A percentile compares a stretch with the other conserved stretches of the same genome.
phyloP scores from a whole-genome alignment of 2,329 filamentous ascomycete genomes.

The Fusarium sp. region DNA sequence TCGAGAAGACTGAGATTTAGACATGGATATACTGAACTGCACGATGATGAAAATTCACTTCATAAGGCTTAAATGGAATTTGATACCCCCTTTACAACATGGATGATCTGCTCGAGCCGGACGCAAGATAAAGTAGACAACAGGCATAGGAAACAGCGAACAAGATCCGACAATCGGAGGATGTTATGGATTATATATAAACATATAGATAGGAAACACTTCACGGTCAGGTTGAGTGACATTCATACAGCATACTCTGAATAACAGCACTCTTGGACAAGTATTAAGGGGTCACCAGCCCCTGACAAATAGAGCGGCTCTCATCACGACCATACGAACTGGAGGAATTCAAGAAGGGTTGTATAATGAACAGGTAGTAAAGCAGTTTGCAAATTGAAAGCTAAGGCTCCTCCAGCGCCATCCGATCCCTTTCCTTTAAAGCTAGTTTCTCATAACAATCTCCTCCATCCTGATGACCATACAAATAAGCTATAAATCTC shows the following conservation, averaged over 20 bases:
- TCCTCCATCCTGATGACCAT: slow-evolving; percentile 27
- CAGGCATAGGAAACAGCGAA: too few relatives aligned
- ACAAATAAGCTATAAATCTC: slow-evolving; percentile 26
- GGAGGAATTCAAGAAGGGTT: slow-evolving; percentile 7
- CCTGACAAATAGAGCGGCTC: slow-evolving; percentile 31
- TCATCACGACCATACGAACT: slow-evolving; percentile 43
- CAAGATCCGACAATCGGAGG: not conserved
- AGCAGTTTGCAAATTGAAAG: slow-evolving; percentile 39
- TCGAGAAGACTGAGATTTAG: slow-evolving; percentile 77
- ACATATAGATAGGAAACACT: not conserved
- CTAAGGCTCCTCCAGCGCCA: slow-evolving; percentile 37
- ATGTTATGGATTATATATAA: not conserved
- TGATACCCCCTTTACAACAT: slow-evolving; percentile 48
- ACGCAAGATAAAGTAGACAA: not conserved
- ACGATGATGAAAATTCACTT: slow-evolving; percentile 43
- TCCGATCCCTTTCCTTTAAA: slow-evolving; percentile 22
- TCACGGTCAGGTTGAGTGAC: not conserved
- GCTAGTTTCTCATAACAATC: slow-evolving; percentile 25
- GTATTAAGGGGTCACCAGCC: slow-evolving; percentile 40
- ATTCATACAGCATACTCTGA: not conserved
- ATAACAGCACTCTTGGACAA: not conserved
- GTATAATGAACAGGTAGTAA: slow-evolving; percentile 26
- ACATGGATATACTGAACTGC: slow-evolving; percentile 44
- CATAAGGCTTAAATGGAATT: slow-evolving; percentile 45
- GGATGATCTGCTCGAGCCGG: slow-evolving; percentile 3